These are phyloP conservation scores for Jasminum sambac DNA, from an alignment of 257 asterid species.

Conservation along the genomic window DNA sequence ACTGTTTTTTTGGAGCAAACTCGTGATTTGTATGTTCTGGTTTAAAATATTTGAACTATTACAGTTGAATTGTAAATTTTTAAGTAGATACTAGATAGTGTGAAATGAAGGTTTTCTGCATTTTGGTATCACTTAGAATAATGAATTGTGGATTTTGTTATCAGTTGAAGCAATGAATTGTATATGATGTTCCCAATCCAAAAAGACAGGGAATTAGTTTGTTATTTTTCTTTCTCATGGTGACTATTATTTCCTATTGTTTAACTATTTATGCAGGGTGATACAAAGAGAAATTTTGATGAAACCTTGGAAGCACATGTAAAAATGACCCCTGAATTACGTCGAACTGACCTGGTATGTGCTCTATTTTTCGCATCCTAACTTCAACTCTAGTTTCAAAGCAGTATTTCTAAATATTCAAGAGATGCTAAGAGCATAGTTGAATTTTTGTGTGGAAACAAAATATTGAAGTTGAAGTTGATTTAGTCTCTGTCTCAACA, in stretches of 20 bases:
- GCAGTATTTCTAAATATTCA: not conserved
- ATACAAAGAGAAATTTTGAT: constrained; percentile 59
- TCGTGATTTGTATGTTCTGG: not conserved
- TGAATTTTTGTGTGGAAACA: not conserved
- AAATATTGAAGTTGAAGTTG: not conserved
- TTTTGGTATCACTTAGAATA: not conserved
- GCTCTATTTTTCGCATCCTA: constrained; percentile 8
- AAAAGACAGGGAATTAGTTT: not conserved
- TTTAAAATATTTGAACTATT: not conserved
- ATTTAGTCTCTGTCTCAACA: not conserved
- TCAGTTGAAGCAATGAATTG: not conserved
- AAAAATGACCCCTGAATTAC: constrained; percentile 80
- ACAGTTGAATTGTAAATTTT: constrained; percentile 2
- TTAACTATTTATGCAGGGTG: constrained; percentile 69
- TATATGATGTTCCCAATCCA: not conserved
- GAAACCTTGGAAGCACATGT: constrained; percentile 98
- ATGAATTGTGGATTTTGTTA: not conserved
- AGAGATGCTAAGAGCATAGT: not conserved
- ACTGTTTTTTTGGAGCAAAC: not conserved
- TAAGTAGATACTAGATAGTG: not conserved
- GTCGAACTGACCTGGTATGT: constrained; percentile 91
- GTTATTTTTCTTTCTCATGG: constrained; percentile 1
- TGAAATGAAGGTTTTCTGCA: constrained; percentile 6
- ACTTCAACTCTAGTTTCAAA: not conserved
- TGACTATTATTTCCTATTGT: constrained; percentile 32